phyloP scores from a whole-genome alignment of 2,329 filamentous ascomycete genomes.

The Aspergillus thermomutatus region DNA sequence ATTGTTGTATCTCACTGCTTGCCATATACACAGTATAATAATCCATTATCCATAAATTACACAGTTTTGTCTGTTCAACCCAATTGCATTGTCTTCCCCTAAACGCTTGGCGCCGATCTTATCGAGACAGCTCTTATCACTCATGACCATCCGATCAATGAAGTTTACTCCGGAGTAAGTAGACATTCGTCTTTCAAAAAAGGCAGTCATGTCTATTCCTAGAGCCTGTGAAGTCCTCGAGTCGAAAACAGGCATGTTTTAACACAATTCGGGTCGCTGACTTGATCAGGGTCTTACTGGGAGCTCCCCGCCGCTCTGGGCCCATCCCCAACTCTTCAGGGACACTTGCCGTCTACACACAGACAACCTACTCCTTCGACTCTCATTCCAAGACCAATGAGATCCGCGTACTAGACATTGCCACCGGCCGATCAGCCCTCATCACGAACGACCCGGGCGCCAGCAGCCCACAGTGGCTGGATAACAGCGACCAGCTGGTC shows the following conservation, averaged over 20 bases:
- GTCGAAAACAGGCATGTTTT: background rate
- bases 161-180: conserved; percentile 44
- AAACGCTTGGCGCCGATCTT: conserved; percentile 19
- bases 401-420: conserved; percentile 44
- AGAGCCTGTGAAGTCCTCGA: background rate
- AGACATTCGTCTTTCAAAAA: background rate
- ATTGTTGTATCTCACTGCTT: background rate
- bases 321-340: conserved; percentile 45
- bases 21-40: background rate
- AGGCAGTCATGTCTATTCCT: background rate
- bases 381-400: conserved; percentile 46
- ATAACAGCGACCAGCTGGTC: conserved; percentile 40
- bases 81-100: conserved; percentile 5
- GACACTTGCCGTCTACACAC: conserved; percentile 47
- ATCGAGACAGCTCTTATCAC: conserved; percentile 6
- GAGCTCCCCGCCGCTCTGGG: conserved; percentile 45
- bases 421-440: conserved; percentile 37
- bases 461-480: conserved; percentile 48
- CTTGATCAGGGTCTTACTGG: conserved; percentile 41
- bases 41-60: background rate
- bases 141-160: conserved; percentile 40
- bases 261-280: background rate
- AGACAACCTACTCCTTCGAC: conserved; percentile 50
- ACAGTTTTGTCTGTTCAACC: background rate
- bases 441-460: conserved; percentile 44